A percentile compares a stretch with the other conserved stretches of the same genome.
Evolutionary conservation across 2,329 filamentous ascomycete species (phyloP).

Genomic region (Phaeosphaeria sp.): DNA sequence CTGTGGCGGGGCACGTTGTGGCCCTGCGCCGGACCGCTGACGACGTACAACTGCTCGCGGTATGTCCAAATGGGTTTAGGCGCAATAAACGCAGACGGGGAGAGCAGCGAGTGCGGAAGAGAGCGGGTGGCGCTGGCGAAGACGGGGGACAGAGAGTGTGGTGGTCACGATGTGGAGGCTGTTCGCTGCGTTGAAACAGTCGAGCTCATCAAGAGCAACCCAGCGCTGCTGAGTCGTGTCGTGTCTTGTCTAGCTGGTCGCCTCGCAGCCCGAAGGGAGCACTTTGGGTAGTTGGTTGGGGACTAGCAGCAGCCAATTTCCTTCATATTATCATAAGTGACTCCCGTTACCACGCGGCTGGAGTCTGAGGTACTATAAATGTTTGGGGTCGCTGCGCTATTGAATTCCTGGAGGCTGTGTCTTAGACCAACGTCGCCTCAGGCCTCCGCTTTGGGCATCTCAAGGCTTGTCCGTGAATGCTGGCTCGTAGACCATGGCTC

Average conservation of each 20-base stretch:
- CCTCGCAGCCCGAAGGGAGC: not conserved
- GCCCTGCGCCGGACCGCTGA: conserved; percentile 24
- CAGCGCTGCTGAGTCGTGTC: conserved; percentile 18
- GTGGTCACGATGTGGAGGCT: conserved; percentile 19
- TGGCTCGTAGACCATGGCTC: conserved; percentile 11
- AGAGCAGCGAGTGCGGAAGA: conserved; percentile 10
- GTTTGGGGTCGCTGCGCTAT: conserved; percentile 27
- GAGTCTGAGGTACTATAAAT: conserved; percentile 30
- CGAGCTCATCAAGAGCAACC: conserved; percentile 17
- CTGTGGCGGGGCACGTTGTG: conserved; percentile 16
- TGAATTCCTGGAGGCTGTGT: conserved; percentile 27
- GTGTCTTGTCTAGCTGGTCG: conserved; percentile 14
- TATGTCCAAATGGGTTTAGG: not conserved
- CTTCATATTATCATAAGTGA: not conserved
- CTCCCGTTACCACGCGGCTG: conserved; percentile 18
- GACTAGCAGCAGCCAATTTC: conserved; percentile 12
- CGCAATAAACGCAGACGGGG: conserved; percentile 4
- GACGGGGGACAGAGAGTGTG: conserved; percentile 8
- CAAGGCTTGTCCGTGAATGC: conserved; percentile 15
- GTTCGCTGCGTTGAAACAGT: conserved; percentile 35
- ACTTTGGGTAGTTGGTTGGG: not conserved
- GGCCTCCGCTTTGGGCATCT: conserved; percentile 24
- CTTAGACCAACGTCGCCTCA: conserved; percentile 19
- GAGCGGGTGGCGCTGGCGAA: conserved; percentile 3
- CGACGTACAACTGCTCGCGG: not conserved